Evolutionary conservation across 805 yeast species (phyloP).

Genomic region (Metschnikowia hibisci): DNA sequence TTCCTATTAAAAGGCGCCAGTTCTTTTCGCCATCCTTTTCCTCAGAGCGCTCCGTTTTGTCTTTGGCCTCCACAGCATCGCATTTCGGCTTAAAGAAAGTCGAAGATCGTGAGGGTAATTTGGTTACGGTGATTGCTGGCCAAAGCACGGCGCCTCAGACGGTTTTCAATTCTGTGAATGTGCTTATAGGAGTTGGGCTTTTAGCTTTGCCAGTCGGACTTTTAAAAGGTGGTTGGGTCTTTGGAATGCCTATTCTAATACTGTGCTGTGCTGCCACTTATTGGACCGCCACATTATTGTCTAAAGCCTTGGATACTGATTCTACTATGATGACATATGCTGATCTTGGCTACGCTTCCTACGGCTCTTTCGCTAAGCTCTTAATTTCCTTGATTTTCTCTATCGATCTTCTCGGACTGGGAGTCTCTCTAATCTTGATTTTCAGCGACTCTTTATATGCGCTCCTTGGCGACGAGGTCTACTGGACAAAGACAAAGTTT

Average conservation of each 20-base stretch:
- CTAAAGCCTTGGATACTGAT: constrained; percentile 25
- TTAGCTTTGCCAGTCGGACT: constrained; percentile 65
- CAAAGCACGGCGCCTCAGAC: constrained; percentile 77
- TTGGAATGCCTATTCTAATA: constrained; percentile 58
- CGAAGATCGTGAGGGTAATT: constrained; percentile 67
- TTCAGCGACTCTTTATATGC: constrained; percentile 76
- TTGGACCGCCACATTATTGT: constrained; percentile 68
- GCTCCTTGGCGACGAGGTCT: constrained; percentile 25
- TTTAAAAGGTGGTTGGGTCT: constrained; percentile 59
- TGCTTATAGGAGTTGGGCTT: constrained; percentile 64
- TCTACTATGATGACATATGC: constrained; percentile 29
- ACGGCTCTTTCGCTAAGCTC: constrained; percentile 57
- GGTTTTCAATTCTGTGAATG: constrained; percentile 61
- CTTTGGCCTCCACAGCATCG: constrained; percentile 39
- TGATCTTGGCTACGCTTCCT: constrained; percentile 27
- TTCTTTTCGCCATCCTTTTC: constrained; percentile 43
- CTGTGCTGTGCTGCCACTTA: constrained; percentile 65
- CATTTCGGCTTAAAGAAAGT: constrained; percentile 57
- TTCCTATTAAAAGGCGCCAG: constrained; percentile 27
- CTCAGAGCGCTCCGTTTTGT: constrained; percentile 36
- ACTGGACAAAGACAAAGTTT: constrained; percentile 46
- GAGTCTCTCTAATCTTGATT: constrained; percentile 74
- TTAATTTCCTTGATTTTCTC: constrained; percentile 72
- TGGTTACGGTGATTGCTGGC: constrained; percentile 70
- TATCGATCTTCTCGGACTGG: constrained; percentile 73